A percentile compares a stretch with the other conserved stretches of the same genome.
phyloP scores from a whole-genome alignment of 2,329 filamentous ascomycete genomes.

The Claviceps lovelessii region DNA sequence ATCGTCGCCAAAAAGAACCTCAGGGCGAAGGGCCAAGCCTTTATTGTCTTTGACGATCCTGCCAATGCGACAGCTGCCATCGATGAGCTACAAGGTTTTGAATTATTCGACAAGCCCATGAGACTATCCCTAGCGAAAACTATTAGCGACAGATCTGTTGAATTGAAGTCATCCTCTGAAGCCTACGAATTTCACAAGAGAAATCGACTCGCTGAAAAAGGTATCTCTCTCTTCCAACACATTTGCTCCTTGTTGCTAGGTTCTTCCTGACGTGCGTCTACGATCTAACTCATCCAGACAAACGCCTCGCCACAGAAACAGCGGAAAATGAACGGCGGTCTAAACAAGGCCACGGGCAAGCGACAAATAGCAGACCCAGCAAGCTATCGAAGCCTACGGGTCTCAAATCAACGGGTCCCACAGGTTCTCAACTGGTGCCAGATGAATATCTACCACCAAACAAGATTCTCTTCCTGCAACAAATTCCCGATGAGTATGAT shows the following conservation, averaged over 20 bases:
- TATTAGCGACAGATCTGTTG: slow-evolving; percentile 75
- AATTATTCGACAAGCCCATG: slow-evolving; percentile 86
- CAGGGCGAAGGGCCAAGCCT: slow-evolving; percentile 88
- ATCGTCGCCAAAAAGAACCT: slow-evolving; percentile 80
- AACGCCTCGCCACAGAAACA: slow-evolving; percentile 70
- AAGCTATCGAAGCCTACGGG: slow-evolving; percentile 50
- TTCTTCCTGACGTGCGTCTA: neutral
- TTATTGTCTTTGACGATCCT: slow-evolving; percentile 76
- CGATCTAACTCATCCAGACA: slow-evolving; percentile 26
- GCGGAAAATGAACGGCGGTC: slow-evolving; percentile 65
- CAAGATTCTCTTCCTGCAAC: slow-evolving; percentile 90
- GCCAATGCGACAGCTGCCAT: slow-evolving; percentile 70
- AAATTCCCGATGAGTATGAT: slow-evolving; percentile 75
- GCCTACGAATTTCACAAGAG: slow-evolving; percentile 80
- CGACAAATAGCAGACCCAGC: slow-evolving; percentile 40
- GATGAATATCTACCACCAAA: slow-evolving; percentile 97
- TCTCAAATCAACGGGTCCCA: slow-evolving; percentile 60
- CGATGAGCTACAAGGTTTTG: slow-evolving; percentile 82
- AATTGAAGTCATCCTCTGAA: slow-evolving; percentile 57
- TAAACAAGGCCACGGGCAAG: slow-evolving; percentile 43
- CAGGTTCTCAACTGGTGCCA: slow-evolving; percentile 61
- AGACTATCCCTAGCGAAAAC: slow-evolving; percentile 68
- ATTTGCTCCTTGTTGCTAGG: neutral
- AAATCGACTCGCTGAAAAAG: slow-evolving; percentile 74
- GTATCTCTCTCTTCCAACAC: slow-evolving; percentile 31